Conservation (phyloP, 2,329 filamentous ascomycete species). For the Fusarium duplospermum region DNA sequence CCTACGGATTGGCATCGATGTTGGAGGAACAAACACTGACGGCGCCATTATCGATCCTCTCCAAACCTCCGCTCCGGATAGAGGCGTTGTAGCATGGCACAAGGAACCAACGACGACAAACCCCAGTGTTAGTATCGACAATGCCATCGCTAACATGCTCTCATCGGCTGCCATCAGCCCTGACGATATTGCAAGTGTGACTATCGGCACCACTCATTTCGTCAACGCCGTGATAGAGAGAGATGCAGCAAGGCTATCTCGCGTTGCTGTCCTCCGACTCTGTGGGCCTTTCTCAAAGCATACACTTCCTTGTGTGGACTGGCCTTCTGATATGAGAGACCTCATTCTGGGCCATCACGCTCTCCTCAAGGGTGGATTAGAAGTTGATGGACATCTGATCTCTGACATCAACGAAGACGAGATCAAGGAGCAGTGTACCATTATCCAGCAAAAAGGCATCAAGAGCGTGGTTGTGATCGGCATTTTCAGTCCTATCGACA, state of each 20-base stretch:
- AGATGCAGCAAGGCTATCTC: conserved; percentile 59
- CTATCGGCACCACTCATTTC: conserved; percentile 69
- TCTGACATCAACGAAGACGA: conserved; percentile 56
- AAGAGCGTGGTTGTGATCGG: conserved; percentile 60
- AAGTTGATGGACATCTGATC: conserved; percentile 63
- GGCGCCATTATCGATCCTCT: conserved; percentile 62
- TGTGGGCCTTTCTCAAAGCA: conserved; percentile 65
- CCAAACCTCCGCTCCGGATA: conserved; percentile 48
- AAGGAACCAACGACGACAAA: conserved; percentile 62
- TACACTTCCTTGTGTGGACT: conserved; percentile 64
- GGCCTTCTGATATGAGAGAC: conserved; percentile 60
- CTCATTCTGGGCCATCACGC: conserved; percentile 60
- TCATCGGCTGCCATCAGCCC: conserved; percentile 47
- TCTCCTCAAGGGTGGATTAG: conserved; percentile 61
- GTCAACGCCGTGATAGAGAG: conserved; percentile 69
- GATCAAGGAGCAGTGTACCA: conserved; percentile 53
- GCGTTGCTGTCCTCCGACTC: conserved; percentile 66
- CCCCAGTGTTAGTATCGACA: conserved; percentile 59
- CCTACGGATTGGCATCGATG: conserved; percentile 59
- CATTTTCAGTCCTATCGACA: conserved; percentile 66
- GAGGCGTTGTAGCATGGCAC: conserved; percentile 61
- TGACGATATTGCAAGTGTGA: conserved; percentile 58
- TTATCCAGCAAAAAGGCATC: conserved; percentile 57
- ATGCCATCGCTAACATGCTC: conserved; percentile 59
- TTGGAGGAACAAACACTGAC: conserved; percentile 66